Conservation (phyloP, 192 early-diverging fungal species). For the Funneliformis mosseae region DNA sequence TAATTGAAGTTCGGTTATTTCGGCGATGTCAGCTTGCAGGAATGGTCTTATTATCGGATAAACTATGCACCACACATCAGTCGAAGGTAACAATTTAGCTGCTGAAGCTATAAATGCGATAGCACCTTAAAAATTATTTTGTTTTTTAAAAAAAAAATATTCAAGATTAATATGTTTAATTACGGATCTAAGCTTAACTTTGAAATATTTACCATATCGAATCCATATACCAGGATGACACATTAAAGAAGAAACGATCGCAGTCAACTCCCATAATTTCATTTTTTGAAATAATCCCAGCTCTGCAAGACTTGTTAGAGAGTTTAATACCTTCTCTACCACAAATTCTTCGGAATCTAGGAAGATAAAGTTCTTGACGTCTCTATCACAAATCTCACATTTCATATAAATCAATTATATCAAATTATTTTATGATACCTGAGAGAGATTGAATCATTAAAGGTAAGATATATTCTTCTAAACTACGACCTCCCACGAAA, state of each 20-base stretch:
- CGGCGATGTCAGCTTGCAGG: constrained; percentile 63
- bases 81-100: constrained; percentile 60
- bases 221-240: constrained; percentile 86
- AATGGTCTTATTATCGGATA: constrained; percentile 74
- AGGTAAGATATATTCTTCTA: constrained; percentile 93
- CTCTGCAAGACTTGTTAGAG: constrained; percentile 77
- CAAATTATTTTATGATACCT: constrained; percentile 43
- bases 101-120: constrained; percentile 71
- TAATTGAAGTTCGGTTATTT: constrained; percentile 62
- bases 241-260: constrained; percentile 69
- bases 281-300: constrained; percentile 76
- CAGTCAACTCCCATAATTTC: constrained; percentile 73
- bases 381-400: too few relatives aligned
- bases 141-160: constrained; percentile 24
- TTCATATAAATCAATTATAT: background rate
- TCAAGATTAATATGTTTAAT: background rate
- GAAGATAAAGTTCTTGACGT: background rate
- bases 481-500: constrained; percentile 81
- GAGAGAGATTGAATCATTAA: constrained; percentile 85
- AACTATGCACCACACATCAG: constrained; percentile 78
- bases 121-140: constrained; percentile 52
- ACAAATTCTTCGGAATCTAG: constrained; percentile 91
- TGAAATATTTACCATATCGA: constrained; percentile 59
- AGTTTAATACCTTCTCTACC: constrained; percentile 84
- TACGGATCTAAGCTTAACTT: background rate